phyloP scores from a whole-genome alignment of 208 protist species.

The Leishmania arabica region DNA sequence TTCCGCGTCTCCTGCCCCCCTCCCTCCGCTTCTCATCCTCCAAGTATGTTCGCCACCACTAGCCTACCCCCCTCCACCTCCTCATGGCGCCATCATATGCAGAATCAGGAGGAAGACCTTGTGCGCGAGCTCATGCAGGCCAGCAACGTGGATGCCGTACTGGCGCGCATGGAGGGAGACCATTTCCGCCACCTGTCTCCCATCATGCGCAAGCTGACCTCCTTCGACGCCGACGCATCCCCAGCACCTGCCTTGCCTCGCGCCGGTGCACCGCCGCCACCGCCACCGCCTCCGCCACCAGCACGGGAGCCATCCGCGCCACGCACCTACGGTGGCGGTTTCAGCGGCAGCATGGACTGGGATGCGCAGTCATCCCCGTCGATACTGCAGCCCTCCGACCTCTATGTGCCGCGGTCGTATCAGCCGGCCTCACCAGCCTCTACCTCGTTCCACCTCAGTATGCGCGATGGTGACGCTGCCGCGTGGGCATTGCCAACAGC shows the following conservation, averaged over 20 bases:
- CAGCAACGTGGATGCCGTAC: constrained; percentile 67
- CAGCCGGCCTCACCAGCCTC: not conserved
- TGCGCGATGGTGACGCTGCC: not conserved
- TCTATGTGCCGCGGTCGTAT: not conserved
- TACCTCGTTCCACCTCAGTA: not conserved
- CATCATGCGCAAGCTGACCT: constrained; percentile 36
- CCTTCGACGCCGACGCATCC: constrained; percentile 27
- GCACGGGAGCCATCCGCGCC: constrained; percentile 3
- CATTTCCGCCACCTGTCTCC: constrained; percentile 45
- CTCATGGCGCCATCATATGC: constrained; percentile 33
- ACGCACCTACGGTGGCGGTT: not conserved
- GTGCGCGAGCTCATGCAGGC: constrained; percentile 75
- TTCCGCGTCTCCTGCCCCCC: not conserved
- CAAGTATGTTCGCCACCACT: constrained; percentile 9
- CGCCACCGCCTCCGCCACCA: constrained; percentile 28
- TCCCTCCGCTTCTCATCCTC: not conserved
- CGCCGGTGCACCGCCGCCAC: not conserved
- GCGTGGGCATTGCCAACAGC: constrained; percentile 4
- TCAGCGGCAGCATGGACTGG: not conserved
- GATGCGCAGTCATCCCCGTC: not conserved
- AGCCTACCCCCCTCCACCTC: not conserved
- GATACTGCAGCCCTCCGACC: not conserved
- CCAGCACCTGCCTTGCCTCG: constrained; percentile 3
- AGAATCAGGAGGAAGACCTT: constrained; percentile 65
- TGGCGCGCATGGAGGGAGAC: constrained; percentile 65